Evolutionary conservation across 1,284 basidiomycete genomes (phyloP).

Genomic region (Cystobasidium pallidum): DNA sequence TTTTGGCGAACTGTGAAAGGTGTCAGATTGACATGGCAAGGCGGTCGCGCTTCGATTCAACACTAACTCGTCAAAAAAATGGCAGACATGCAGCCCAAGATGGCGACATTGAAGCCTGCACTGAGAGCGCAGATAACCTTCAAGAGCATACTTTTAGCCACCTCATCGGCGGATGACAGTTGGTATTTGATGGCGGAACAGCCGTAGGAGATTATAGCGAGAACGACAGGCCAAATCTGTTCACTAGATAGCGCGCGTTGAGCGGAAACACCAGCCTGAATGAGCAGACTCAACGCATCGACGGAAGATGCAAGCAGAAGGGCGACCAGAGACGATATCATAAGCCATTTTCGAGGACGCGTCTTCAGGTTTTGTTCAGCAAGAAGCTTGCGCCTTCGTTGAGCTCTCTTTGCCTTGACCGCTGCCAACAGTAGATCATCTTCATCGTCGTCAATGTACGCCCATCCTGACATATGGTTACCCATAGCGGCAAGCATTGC

Average conservation of each 20-base stretch:
- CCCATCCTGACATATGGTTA: conserved; percentile 15
- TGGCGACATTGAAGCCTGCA: not conserved
- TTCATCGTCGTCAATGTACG: conserved; percentile 5
- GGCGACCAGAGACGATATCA: not conserved
- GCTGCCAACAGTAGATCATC: conserved; percentile 14
- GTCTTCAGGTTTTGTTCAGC: not conserved
- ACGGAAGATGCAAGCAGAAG: not conserved
- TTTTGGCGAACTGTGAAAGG: not conserved
- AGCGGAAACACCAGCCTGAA: not conserved
- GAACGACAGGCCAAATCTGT: not conserved
- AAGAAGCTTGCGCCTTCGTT: not conserved
- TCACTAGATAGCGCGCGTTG: not conserved
- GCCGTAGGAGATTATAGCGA: not conserved
- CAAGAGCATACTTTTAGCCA: not conserved
- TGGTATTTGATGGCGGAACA: not conserved
- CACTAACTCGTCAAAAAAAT: not conserved
- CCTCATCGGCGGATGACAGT: not conserved
- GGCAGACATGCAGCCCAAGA: not conserved
- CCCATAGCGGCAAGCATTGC: not conserved
- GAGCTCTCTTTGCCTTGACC: conserved; percentile 4
- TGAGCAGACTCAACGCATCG: not conserved
- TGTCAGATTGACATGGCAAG: not conserved
- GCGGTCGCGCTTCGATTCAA: not conserved
- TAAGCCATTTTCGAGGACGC: conserved; percentile 2
- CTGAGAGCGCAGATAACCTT: not conserved